phyloP scores from a whole-genome alignment of 768 basidiomycete genomes.

The Aureoboletus auriporus region DNA sequence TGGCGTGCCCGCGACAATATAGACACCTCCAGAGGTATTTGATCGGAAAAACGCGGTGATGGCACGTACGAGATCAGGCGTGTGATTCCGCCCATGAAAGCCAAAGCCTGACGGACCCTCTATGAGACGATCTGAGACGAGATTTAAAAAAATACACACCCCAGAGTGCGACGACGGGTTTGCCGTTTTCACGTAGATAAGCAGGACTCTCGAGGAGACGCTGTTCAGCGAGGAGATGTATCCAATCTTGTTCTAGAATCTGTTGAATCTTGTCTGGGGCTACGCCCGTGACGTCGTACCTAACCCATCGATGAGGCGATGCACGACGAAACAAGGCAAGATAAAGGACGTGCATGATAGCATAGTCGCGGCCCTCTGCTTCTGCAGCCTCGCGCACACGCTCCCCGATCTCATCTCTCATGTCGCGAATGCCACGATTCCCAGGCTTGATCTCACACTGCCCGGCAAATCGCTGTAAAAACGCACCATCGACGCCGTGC shows the following conservation, averaged over 20 bases:
- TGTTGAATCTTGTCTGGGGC: constrained; percentile 62
- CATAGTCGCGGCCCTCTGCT: constrained; percentile 74
- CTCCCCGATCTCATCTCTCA: constrained; percentile 73
- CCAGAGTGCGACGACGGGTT: constrained; percentile 73
- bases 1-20: constrained; percentile 68
- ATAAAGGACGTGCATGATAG: constrained; percentile 63
- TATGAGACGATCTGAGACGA: not conserved
- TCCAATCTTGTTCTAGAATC: constrained; percentile 70
- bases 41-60: constrained; percentile 56
- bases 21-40: constrained; percentile 68
- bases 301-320: constrained; percentile 21
- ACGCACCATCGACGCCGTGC: constrained; percentile 76
- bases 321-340: not conserved
- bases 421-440: constrained; percentile 52
- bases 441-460: constrained; percentile 56
- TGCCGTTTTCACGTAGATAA: constrained; percentile 67
- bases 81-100: constrained; percentile 56
- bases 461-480: constrained; percentile 73
- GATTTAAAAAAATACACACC: constrained; percentile 33
- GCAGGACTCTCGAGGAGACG: constrained; percentile 65
- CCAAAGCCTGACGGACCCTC: constrained; percentile 57
- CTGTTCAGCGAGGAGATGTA: constrained; percentile 60
- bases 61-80: constrained; percentile 52
- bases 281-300: constrained; percentile 86
- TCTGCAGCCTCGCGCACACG: constrained; percentile 75